Evolutionary conservation across 2,329 filamentous ascomycete species (phyloP).

Genomic region (Fusarium nygamai): DNA sequence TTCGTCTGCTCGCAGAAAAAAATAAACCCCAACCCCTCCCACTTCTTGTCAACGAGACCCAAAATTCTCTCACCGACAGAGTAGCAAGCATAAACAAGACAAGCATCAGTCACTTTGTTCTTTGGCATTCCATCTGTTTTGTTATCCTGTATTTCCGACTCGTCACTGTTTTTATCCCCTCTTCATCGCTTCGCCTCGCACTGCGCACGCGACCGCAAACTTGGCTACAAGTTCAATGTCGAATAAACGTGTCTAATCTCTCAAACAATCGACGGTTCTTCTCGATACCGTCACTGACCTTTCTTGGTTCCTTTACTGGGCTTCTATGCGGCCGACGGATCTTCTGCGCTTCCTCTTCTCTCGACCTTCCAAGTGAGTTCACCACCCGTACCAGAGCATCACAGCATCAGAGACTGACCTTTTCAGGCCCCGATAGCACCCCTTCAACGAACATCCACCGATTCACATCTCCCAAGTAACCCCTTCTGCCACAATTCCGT

Average conservation of each 20-base stretch:
- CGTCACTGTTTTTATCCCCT: neutral
- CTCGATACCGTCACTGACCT: conserved; percentile 37
- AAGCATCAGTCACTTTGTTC: conserved; percentile 7
- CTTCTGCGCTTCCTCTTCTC: conserved; percentile 91
- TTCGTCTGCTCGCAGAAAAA: neutral
- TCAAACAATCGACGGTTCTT: conserved; percentile 40
- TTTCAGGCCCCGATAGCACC: conserved; percentile 70
- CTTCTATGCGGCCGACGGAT: conserved; percentile 91
- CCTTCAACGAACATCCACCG: conserved; percentile 31
- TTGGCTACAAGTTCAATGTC: conserved; percentile 37
- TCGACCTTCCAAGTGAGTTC: conserved; percentile 85
- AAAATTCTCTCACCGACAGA: conserved; percentile 42
- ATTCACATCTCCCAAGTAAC: conserved; percentile 46
- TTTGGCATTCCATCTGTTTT: neutral
- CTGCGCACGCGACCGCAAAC: conserved; percentile 36
- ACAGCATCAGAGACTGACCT: neutral
- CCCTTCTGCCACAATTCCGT: conserved; percentile 85
- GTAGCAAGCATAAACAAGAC: conserved; percentile 4
- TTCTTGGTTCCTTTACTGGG: conserved; percentile 45
- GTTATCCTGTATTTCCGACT: neutral
- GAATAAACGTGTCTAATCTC: conserved; percentile 41
- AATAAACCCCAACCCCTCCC: conserved; percentile 26
- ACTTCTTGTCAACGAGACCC: conserved; percentile 11
- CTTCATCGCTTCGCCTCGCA: neutral
- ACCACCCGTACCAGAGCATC: too few relatives aligned